Evolutionary conservation across 768 basidiomycete genomes (phyloP), one percentile per base, ranked within the genome.

Genomic region (Filobasidium wieringae): DNA sequence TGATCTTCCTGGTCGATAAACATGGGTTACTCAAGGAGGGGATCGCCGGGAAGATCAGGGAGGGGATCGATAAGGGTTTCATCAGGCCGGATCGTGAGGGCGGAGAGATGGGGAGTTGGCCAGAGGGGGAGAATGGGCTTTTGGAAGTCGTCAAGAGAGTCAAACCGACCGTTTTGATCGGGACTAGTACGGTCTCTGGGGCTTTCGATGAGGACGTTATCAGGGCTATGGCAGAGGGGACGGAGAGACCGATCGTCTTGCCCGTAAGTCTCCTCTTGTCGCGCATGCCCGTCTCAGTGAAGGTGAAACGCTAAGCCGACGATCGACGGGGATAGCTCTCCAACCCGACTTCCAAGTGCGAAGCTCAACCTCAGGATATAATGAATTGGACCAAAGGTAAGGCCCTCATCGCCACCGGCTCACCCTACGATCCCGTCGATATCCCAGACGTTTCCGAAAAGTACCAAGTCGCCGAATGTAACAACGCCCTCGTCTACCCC

Each of bases 101-200:
- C 83, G 63, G 56, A 1, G 66, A 66, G 57, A 70, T 60, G 12
- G 60, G 58, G 29, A 31, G 27, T 4, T 51, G 83, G 83, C 69
- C 65, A 4, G 57, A 63, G 4, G 64, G 56, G 2, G 67, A 68
- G 59, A 71, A 61, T 11, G 58, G 53, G 26, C 76, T 92, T 53
- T 70, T 85, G 55, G 83, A 88, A 29, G 83, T 85, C 6, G 80
- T 90, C 61, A 80, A 80, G 73, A 77, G 78, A 56, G 80, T 86
- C n/a, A 82, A 82, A 66, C 88, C 88, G 24, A 92, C 88, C 0
- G 81, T 89, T 6, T 70, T 92, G 40, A 86, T 92, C 63, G 89
- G 89, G 24, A 86, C 84, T 60, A 88, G 86, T 53, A 90, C 88
- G 1, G 78, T 81, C 50, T 77, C 80, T 8, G 83, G 87, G 2